Conservation (phyloP, 768 basidiomycete genomes). For the Collybia nuda region DNA sequence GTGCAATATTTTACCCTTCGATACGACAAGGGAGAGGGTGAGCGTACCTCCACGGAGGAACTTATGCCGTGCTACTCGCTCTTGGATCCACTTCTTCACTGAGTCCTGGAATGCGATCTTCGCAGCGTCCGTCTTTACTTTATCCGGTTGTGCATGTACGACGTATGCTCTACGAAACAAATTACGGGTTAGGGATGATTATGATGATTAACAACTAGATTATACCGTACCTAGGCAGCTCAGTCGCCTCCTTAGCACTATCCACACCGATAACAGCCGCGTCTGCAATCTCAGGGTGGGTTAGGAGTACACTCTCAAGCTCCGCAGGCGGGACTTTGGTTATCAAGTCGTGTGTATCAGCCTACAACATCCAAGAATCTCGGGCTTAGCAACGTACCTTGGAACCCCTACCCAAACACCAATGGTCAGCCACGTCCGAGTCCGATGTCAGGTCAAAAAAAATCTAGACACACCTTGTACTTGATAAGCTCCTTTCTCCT, state of each 20-base stretch:
- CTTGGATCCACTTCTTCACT: constrained; percentile 66
- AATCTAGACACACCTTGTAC: constrained; percentile 58
- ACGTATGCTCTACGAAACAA: constrained; percentile 69
- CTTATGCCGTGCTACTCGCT: constrained; percentile 76
- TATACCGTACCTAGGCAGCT: constrained; percentile 81
- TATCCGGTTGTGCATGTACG: constrained; percentile 46
- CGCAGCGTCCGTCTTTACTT: constrained; percentile 31
- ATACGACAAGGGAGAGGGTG: no score
- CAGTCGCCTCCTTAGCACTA: constrained; percentile 68
- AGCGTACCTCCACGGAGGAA: constrained; percentile 70
- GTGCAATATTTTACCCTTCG: no score
- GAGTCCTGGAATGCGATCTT: constrained; percentile 42
- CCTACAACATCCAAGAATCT: not conserved
- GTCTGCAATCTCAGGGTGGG: constrained; percentile 77
- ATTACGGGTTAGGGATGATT: no score
- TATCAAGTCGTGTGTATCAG: not conserved
- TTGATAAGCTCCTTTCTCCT: constrained; percentile 76
- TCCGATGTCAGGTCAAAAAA: no score
- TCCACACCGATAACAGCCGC: constrained; percentile 79
- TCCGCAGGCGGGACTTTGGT: constrained; percentile 80
- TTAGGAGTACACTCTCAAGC: constrained; percentile 73
- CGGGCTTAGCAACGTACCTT: constrained; percentile 43
- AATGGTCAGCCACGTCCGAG: no score
- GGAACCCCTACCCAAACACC: constrained; percentile 78
- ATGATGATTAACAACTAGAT: no score